These are phyloP conservation scores for Coleophoma cylindrospora DNA, from an alignment of 2,329 filamentous ascomycete species.

Conservation along the genomic window DNA sequence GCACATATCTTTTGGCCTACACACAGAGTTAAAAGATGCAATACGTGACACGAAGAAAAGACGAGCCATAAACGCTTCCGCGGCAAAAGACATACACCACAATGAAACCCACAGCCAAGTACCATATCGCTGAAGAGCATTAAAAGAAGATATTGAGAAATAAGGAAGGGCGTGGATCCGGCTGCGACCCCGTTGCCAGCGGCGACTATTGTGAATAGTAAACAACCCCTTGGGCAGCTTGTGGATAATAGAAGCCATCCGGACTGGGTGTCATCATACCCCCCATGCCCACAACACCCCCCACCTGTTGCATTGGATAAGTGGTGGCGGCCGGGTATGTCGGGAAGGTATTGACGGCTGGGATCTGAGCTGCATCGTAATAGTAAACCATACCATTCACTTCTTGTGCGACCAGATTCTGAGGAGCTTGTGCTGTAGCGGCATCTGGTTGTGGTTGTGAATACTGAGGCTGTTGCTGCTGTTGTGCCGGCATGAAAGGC, in stretches of 20 bases:
- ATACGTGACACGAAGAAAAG: not conserved
- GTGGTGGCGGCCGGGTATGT: conserved; percentile 43
- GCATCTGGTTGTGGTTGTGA: conserved; percentile 26
- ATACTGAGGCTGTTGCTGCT: conserved; percentile 22
- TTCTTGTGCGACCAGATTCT: conserved; percentile 72
- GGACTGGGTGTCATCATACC: conserved; percentile 72
- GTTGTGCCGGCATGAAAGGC: conserved; percentile 20
- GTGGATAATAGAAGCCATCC: conserved; percentile 67
- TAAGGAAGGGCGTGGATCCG: not conserved
- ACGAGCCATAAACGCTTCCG: not conserved
- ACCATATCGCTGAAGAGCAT: not conserved
- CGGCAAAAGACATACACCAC: not conserved
- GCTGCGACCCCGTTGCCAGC: not conserved
- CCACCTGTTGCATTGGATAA: conserved; percentile 47
- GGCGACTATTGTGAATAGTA: conserved; percentile 53
- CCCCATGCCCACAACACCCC: conserved; percentile 63
- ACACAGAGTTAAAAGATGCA: not conserved
- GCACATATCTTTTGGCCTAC: not conserved
- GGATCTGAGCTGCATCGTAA: conserved; percentile 73
- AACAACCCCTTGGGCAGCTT: conserved; percentile 46
- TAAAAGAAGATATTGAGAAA: not conserved
- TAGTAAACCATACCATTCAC: conserved; percentile 96
- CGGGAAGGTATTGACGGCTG: conserved; percentile 32
- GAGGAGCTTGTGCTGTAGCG: conserved; percentile 41
- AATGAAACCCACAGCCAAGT: not conserved